These are phyloP conservation scores for Kurtzmaniella quercitrusa DNA, from an alignment of 1,139 yeast species.

Conservation along the genomic window DNA sequence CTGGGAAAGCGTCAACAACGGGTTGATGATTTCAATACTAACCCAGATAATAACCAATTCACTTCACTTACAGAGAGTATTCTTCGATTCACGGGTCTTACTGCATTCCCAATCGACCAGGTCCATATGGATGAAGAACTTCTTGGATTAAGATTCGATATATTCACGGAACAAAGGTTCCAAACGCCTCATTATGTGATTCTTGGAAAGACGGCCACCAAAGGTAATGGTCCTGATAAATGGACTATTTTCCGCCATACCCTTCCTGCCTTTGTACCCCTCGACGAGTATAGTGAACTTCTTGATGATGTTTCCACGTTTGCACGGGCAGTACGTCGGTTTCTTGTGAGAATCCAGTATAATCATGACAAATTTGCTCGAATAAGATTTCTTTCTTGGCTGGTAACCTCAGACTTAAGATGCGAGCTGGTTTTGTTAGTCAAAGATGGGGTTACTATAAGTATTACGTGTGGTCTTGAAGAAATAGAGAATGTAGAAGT, in stretches of 20 bases:
- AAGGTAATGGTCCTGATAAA: slow-evolving; percentile 1
- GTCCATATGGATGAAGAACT: slow-evolving; percentile 18
- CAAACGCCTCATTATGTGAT: slow-evolving; percentile 37
- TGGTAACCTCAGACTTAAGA: slow-evolving; percentile 21
- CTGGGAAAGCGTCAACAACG: slow-evolving; percentile 6
- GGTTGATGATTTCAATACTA: background rate
- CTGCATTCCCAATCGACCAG: slow-evolving; percentile 38
- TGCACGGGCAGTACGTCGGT: slow-evolving; percentile 15
- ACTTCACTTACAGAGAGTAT: slow-evolving; percentile 31
- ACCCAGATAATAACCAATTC: background rate
- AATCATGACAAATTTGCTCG: slow-evolving; percentile 24
- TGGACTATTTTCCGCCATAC: slow-evolving; percentile 38
- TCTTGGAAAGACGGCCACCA: slow-evolving; percentile 16
- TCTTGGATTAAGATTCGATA: slow-evolving; percentile 38
- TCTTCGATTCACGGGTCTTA: slow-evolving; percentile 34
- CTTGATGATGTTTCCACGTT: slow-evolving; percentile 9
- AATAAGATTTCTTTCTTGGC: slow-evolving; percentile 9
- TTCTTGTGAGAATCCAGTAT: slow-evolving; percentile 22
- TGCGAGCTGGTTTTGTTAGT: slow-evolving; percentile 18
- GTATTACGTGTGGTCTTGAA: slow-evolving; percentile 17
- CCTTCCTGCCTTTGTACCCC: slow-evolving; percentile 28
- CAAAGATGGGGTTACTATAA: slow-evolving; percentile 10
- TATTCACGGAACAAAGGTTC: slow-evolving; percentile 20
- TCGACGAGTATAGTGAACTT: slow-evolving; percentile 11
- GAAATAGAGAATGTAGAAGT: slow-evolving; percentile 13